Conservation (phyloP, 176 grass and related monocot species). For the Zizania latifolia region DNA sequence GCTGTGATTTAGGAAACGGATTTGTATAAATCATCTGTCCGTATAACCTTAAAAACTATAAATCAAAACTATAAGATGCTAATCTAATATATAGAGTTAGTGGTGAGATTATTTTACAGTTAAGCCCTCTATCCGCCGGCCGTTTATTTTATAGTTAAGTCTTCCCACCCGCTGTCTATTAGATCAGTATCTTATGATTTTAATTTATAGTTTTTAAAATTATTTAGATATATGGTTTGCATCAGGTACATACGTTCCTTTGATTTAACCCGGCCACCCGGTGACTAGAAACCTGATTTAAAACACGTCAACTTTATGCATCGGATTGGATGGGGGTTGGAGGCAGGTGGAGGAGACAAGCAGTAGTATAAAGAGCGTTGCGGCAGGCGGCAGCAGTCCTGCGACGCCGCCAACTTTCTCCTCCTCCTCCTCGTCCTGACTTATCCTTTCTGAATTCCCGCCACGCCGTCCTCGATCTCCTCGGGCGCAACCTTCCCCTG, state of each 20-base stretch:
- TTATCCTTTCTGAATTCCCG: constrained; percentile 3
- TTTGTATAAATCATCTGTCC: no score
- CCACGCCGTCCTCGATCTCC: background rate
- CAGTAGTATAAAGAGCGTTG: constrained; percentile 29
- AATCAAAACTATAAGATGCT: constrained; percentile 13
- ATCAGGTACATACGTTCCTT: no score
- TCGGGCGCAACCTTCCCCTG: background rate
- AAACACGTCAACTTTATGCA: background rate
- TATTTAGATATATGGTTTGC: background rate
- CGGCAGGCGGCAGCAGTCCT: constrained; percentile 11
- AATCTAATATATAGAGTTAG: background rate
- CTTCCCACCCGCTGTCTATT: no score
- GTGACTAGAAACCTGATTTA: constrained; percentile 25
- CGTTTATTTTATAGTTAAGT: no score
- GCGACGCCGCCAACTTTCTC: constrained; percentile 16
- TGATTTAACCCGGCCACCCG: no score
- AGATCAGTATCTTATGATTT: no score
- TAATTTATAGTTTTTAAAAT: no score
- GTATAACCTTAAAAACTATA: no score
- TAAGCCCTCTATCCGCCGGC: no score
- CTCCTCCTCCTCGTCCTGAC: background rate
- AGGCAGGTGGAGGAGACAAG: background rate
- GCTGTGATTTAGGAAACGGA: background rate
- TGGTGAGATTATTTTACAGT: no score
- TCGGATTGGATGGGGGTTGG: background rate